Conservation (phyloP, 129 eudicot genomes). For the Oenanthe sinensis region DNA sequence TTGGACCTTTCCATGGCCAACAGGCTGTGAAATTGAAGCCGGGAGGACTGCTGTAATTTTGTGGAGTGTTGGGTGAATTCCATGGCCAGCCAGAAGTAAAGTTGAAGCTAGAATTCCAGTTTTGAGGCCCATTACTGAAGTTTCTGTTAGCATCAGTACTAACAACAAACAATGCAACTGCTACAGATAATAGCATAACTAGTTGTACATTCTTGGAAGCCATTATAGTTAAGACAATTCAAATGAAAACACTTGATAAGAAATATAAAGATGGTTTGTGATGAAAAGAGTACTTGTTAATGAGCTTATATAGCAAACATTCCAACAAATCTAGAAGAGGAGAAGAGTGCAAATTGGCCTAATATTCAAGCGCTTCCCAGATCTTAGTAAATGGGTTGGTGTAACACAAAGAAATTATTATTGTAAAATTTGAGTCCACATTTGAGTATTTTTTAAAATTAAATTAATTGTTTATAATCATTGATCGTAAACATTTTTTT, state of each 20-base stretch:
- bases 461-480: no score
- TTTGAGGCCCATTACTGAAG: background rate
- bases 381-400: background rate
- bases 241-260: background rate
- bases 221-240: background rate
- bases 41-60: background rate
- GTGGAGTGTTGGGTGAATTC: background rate
- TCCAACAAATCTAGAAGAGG: background rate
- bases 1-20: slow-evolving; percentile 16
- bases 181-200: background rate
- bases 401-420: background rate
- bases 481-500: no score
- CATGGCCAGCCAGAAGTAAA: background rate
- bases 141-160: slow-evolving; percentile 14
- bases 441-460: no score
- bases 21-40: slow-evolving; percentile 8
- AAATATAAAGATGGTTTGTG: background rate
- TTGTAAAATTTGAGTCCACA: background rate
- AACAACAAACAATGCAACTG: slow-evolving; percentile 1
- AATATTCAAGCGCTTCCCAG: background rate
- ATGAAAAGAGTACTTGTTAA: background rate
- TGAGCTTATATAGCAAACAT: background rate
- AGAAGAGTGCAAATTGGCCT: background rate
- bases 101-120: background rate
- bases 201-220: background rate